Base-by-base conservation (phyloP, 192 early-diverging fungal species). In the Coemansia sp. region DNA sequence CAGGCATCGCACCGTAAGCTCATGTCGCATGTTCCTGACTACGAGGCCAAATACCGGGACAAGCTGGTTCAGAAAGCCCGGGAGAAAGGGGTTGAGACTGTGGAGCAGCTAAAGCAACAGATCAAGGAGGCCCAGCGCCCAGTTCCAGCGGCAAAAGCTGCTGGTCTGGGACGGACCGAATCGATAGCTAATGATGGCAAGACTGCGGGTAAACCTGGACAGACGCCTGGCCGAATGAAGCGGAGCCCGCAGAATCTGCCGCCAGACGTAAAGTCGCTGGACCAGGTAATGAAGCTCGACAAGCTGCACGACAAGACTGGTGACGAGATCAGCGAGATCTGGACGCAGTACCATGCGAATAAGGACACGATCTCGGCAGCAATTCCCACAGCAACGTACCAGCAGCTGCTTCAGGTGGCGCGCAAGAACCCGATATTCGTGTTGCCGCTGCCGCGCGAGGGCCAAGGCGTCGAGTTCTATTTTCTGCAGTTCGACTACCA, bases 401-500 rank as follows among this genome's bases (percentile, higher is more conserved):
- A 64, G 24, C 62, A 84, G 50, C 75, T 92, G 50, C 60, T 79
- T 48, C 64, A 57, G 53, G 82, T 83, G 8, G 83, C 85, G 4
- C 50, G 56, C 32, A 59, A 59, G 23, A 80, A 76, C 48, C 82
- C 82, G 53, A 56, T 75, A 89, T 98, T 98, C 79, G 72, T 96
- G 25, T 66, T 98, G 6, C 95, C 95, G 23, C 67, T 96, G 49
- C 90, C 92, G 29, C 84, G 90, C 22, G 83, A 87, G 39, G 66
- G 39, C 19, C 60, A 86, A 17, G 95, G 93, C 19, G 85, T 93
- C 24, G 95, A 98, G 71, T 90, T 94, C 66, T 94, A 87, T 67
- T 67, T 95, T 12, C 45, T 95, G 62, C 95, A 98, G 73, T 91
- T 92, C 67, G 81, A 86, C 12, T 90, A 86, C 68, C 90, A 95